Base-by-base conservation (phyloP, 352 stramenopile species). In the Phytophthora aleatoria region DNA sequence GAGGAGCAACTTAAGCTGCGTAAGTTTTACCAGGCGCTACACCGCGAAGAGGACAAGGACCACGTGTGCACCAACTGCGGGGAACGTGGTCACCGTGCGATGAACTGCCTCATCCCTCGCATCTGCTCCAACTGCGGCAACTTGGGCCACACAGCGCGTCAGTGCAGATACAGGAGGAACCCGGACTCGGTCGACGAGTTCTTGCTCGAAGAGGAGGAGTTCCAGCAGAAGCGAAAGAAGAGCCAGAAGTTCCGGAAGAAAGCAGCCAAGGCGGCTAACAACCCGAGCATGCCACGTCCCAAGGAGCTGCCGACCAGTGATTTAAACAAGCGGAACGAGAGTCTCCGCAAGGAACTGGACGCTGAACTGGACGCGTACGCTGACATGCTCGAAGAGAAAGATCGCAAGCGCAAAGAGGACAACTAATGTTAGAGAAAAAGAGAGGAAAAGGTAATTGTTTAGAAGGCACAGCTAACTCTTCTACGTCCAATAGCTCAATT, bases 81-180 rank as follows among this genome's bases (percentile, higher is more conserved):
- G 20, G 83, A 94, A 62, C 79, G 52, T 2, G 86, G 86, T 13
- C 86, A 94, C 61, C 69, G 87, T 15, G 49, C 79, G 13, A 71
- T 70, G 53, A 89, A 92, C 73, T 94, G 86, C 47, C 66, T 91
- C 53, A 60, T 94, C 42, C 86, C 86, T 5, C 57, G 71, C 45
- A 92, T 94, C 70, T 94, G 86, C 76, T 81, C 77, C 49, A 89
- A 89, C 64, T 94, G 86, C 53, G 86, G 86, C 47, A 85, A 79
- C 42, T 64, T 94, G 12, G 85, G 84, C 36, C 86, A 94, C 65
- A 63, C 61, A 24, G 60, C 61, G 24, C 48, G 49, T 57, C 71
- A 90, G 49, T 94, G 86, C 67, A 73, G 70, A 30, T 79, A 75
- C 57, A 60, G 43, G 30, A 50, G 15, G 4, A 63, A 53, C 12